Evolutionary conservation across 2,329 filamentous ascomycete species (phyloP).

Genomic region (Lachnellula occidentalis): DNA sequence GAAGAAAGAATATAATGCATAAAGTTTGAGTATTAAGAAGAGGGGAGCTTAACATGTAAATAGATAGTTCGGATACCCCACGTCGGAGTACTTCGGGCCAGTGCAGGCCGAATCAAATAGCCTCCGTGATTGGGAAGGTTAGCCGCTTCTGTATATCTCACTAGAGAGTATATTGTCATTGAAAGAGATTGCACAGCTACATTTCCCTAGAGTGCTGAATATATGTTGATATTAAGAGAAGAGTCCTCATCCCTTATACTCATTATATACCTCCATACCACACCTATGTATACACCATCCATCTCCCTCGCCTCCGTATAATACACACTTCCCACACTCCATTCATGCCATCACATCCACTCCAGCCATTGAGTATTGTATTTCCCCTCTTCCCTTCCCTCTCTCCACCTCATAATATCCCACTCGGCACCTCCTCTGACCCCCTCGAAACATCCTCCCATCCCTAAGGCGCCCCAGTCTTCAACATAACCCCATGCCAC

Average conservation of each 20-base stretch:
- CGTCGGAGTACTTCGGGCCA: neutral
- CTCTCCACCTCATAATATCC: neutral
- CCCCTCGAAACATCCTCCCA: neutral
- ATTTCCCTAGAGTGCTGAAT: too few relatives aligned
- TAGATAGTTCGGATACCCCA: neutral
- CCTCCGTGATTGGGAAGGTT: neutral
- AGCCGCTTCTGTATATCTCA: neutral
- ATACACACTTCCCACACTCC: too few relatives aligned
- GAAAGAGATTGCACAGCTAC: neutral
- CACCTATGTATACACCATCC: too few relatives aligned
- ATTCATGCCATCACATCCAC: too few relatives aligned
- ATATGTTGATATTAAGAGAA: too few relatives aligned
- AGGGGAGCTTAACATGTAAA: neutral
- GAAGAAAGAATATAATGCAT: neutral
- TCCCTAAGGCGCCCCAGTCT: conserved; percentile 49
- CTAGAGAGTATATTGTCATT: neutral
- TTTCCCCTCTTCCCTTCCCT: neutral
- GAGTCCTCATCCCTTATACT: too few relatives aligned
- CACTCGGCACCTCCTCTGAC: neutral
- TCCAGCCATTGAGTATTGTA: too few relatives aligned
- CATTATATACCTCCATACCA: too few relatives aligned
- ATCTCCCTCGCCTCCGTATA: too few relatives aligned
- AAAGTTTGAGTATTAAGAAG: neutral
- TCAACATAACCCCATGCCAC: conserved; percentile 80
- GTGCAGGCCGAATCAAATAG: neutral